Evolutionary conservation across 495 filamentous ascomycete genomes (phyloP), one percentile per base, ranked within the genome.

Genomic region (Ascodesmis nigricans): DNA sequence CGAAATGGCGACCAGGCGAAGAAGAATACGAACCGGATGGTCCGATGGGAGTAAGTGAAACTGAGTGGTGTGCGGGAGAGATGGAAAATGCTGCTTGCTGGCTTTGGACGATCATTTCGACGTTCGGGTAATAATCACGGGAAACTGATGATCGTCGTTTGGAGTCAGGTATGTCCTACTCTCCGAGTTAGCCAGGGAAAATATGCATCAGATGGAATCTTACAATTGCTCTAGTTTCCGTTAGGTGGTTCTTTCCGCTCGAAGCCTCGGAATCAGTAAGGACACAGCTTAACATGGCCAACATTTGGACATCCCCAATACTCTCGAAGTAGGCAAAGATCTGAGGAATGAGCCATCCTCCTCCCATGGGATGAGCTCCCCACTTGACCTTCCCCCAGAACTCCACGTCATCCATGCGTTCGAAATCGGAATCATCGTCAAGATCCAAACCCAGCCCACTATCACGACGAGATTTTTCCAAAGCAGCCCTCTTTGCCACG

Each of bases 221-320:
- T 47, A 5, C 31, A 11, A 1, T 33, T 33, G n/a, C 37, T 28
- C 15, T 51, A 33, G 35, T 67, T 58, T 30, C 63, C 55, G 3
- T 59, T 48, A 0, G 53, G 50, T 4, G 69, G 62, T n/a, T n/a
- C n/a, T n/a, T n/a, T 5, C 42, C 50, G 29, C 47, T 39, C 20
- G 43, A 47, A 7, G 47, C 52, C 24, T 56, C 56, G 6, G 53
- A 53, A 38, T 90, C 78, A 31, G 69, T 69, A 36, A 93, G 73
- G 28, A 91, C 71, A 49, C 82, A 91, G 1, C 82, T 75, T 8
- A 93, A 64, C 83, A 92, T 91, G 21, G 81, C 84, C 11, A 92
- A 61, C 83, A 91, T 92, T 52, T 93, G 83, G 2, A 84, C 58
- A 49, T 93, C 81, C 1, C 71, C 79, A 19, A 72, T 59, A 23